These are phyloP conservation scores for Mycena metata DNA, from an alignment of 768 basidiomycete genomes.

Conservation along the genomic window DNA sequence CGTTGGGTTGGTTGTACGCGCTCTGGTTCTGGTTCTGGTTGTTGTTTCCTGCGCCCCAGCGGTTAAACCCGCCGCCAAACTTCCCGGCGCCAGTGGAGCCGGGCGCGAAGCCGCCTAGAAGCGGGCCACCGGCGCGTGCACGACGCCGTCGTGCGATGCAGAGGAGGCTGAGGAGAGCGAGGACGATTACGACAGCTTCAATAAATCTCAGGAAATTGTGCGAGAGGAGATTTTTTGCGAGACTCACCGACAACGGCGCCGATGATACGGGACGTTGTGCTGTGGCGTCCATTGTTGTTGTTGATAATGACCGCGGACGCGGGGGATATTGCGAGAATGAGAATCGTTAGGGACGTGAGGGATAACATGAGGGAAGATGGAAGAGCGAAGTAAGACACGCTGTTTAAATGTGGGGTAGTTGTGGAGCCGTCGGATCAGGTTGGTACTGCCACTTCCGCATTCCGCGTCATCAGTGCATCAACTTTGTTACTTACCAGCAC, in stretches of 20 bases:
- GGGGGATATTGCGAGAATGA: constrained; percentile 14
- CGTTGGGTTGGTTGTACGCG: too few species aligned
- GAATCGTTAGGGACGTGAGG: background rate
- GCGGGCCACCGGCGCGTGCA: background rate
- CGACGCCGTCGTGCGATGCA: constrained; percentile 4
- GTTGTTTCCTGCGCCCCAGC: background rate
- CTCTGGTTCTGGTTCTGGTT: constrained; percentile 7
- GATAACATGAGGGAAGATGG: constrained; percentile 10
- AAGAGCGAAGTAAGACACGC: background rate
- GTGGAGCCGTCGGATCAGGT: too few species aligned
- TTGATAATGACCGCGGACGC: background rate
- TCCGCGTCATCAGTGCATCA: too few species aligned
- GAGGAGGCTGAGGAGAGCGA: background rate
- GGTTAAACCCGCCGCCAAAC: constrained; percentile 9
- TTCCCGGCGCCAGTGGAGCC: background rate
- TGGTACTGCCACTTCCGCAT: too few species aligned
- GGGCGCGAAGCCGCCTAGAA: background rate
- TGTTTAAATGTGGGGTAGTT: too few species aligned
- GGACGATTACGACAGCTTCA: constrained; percentile 7
- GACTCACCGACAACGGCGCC: constrained; percentile 23
- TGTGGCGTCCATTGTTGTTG: background rate
- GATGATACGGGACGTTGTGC: constrained; percentile 13
- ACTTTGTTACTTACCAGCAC: too few species aligned
- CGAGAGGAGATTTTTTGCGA: background rate
- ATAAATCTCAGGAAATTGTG: background rate